Conservation (phyloP, 768 basidiomycete species). For the Pleurotus tuoliensis region DNA sequence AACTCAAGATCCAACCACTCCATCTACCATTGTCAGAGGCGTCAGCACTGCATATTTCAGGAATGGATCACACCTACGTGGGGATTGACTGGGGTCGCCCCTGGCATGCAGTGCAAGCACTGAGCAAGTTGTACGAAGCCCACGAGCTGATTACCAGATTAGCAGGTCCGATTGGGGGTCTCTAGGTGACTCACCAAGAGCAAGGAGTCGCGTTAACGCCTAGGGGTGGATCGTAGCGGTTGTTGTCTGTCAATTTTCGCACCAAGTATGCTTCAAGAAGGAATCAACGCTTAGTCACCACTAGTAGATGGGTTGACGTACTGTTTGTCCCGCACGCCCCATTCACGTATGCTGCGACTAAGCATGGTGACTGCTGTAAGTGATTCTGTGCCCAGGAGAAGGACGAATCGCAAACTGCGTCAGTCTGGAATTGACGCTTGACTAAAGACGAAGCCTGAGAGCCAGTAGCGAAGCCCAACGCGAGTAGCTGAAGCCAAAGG, state of each 20-base stretch:
- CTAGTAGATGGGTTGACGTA: not conserved
- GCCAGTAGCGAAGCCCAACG: not conserved
- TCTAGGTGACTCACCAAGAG: slow-evolving; percentile 2
- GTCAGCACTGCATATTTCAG: not conserved
- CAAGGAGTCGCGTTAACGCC: slow-evolving; percentile 3
- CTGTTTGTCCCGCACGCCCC: slow-evolving; percentile 8
- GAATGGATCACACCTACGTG: not conserved
- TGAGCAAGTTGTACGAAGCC: slow-evolving; percentile 9
- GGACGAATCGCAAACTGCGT: not conserved
- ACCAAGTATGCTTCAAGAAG: not conserved
- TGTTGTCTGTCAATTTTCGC: not conserved
- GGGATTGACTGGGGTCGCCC: not conserved
- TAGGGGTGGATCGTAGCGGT: slow-evolving; percentile 3
- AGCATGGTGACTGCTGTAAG: slow-evolving; percentile 5
- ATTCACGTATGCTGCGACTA: slow-evolving; percentile 8
- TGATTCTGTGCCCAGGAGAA: slow-evolving; percentile 8
- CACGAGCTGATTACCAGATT: not conserved
- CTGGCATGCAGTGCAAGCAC: slow-evolving; percentile 8
- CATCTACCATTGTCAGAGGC: not conserved
- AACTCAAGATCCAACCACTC: not conserved
- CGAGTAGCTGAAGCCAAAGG: not conserved
- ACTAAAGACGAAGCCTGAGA: not conserved
- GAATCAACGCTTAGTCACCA: not conserved
- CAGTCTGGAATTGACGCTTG: slow-evolving; percentile 4
- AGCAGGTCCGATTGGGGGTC: too few relatives aligned